phyloP scores from a whole-genome alignment of 2,329 filamentous ascomycete genomes.

The Tolypocladium ophioglossoides region DNA sequence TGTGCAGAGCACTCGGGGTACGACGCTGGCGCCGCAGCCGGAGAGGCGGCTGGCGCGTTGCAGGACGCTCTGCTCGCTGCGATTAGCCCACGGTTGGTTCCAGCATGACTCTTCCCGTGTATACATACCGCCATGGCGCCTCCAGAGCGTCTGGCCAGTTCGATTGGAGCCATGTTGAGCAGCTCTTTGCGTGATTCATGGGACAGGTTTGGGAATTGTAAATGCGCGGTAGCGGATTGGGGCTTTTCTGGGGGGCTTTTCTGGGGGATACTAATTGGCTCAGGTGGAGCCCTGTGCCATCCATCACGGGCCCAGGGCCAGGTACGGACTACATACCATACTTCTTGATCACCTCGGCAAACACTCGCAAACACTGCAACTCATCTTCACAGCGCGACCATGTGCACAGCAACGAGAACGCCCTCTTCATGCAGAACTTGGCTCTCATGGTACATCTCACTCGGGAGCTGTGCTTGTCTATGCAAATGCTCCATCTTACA shows the following conservation, averaged over 20 bases:
- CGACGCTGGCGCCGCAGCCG: constrained; percentile 10
- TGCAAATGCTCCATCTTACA: not conserved
- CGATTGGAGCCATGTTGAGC: constrained; percentile 37
- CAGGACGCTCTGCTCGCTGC: constrained; percentile 24
- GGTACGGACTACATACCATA: not conserved
- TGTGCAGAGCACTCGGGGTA: constrained; percentile 4
- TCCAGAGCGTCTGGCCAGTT: constrained; percentile 37
- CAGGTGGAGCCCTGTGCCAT: not conserved
- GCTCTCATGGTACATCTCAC: not conserved
- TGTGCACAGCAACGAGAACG: not conserved
- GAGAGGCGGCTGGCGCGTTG: constrained; percentile 21
- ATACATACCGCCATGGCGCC: constrained; percentile 33
- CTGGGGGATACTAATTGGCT: not conserved
- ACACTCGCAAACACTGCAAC: too few species aligned
- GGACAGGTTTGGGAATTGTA: constrained; percentile 13
- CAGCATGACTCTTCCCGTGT: not conserved
- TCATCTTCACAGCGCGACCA: too few species aligned
- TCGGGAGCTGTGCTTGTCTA: not conserved
- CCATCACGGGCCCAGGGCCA: not conserved
- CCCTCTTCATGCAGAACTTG: not conserved
- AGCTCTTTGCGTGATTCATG: not conserved
- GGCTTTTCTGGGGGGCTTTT: too few species aligned
- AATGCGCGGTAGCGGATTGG: constrained; percentile 26
- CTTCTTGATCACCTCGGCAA: not conserved
- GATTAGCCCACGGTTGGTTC: not conserved